Conservation (phyloP, 805 yeast species). For the Saccharomyces paradoxus region DNA sequence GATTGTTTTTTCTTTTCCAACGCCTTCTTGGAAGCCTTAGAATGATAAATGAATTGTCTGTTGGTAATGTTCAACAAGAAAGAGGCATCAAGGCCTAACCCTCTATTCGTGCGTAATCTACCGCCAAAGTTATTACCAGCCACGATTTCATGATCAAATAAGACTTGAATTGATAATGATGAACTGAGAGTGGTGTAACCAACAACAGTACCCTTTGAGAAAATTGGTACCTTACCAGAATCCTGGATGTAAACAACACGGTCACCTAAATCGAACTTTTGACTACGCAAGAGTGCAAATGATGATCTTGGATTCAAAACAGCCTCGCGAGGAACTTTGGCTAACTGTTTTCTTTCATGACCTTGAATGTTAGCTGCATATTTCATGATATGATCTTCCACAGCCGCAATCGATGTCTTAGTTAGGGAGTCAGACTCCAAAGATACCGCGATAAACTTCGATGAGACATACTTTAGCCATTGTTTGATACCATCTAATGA, state of each 20-base stretch:
- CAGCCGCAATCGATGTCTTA: slow-evolving; percentile 49
- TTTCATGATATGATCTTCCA: slow-evolving; percentile 54
- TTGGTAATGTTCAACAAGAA: slow-evolving; percentile 69
- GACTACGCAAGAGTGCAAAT: slow-evolving; percentile 60
- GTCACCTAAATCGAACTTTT: slow-evolving; percentile 79
- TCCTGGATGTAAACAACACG: slow-evolving; percentile 78
- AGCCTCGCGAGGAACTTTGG: slow-evolving; percentile 79
- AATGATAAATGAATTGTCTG: slow-evolving; percentile 68
- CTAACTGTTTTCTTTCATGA: slow-evolving; percentile 47
- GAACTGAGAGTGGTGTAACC: slow-evolving; percentile 55
- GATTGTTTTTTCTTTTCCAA: slow-evolving; percentile 23
- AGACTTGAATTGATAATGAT: slow-evolving; percentile 55
- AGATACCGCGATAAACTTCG: slow-evolving; percentile 53
- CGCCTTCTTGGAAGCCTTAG: slow-evolving; percentile 46
- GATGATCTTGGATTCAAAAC: slow-evolving; percentile 70
- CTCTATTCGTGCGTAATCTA: slow-evolving; percentile 68
- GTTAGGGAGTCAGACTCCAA: slow-evolving; percentile 75
- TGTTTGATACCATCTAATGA: slow-evolving; percentile 25
- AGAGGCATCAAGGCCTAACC: slow-evolving; percentile 73
- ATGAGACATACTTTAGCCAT: slow-evolving; percentile 45
- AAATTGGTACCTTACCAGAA: slow-evolving; percentile 82
- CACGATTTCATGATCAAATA: slow-evolving; percentile 76
- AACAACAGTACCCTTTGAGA: slow-evolving; percentile 84
- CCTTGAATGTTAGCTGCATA: slow-evolving; percentile 40
- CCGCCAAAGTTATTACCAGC: slow-evolving; percentile 82